Conservation (phyloP, 306 rosid genomes). For the Quillaja saponaria region DNA sequence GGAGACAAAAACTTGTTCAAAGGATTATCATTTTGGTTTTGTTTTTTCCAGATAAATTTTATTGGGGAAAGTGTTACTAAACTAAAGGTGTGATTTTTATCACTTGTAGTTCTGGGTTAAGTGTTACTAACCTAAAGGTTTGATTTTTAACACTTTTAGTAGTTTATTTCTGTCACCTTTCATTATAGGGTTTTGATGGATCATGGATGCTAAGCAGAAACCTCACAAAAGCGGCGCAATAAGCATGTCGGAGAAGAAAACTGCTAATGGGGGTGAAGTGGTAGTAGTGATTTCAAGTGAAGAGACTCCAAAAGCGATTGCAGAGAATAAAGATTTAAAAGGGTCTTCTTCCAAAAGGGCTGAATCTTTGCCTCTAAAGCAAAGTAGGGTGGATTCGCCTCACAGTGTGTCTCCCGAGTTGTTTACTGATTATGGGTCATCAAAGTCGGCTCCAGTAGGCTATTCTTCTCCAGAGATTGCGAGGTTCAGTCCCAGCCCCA, state of each 20-base stretch:
- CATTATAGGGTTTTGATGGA: slow-evolving; percentile 34
- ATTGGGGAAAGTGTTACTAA: background rate
- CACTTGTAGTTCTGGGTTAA: background rate
- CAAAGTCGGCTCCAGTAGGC: slow-evolving; percentile 46
- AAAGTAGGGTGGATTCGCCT: slow-evolving; percentile 35
- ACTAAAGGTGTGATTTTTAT: slow-evolving; percentile 11
- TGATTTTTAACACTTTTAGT: slow-evolving; percentile 6
- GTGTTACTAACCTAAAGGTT: slow-evolving; percentile 1
- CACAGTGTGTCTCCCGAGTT: slow-evolving; percentile 20
- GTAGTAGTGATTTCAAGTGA: slow-evolving; percentile 44
- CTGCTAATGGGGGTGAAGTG: slow-evolving; percentile 45
- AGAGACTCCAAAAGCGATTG: slow-evolving; percentile 29
- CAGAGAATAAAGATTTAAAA: slow-evolving; percentile 35
- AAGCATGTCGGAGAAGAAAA: slow-evolving; percentile 62
- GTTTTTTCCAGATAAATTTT: background rate
- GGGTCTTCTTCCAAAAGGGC: slow-evolving; percentile 33
- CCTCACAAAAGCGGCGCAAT: slow-evolving; percentile 37
- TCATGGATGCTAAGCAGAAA: slow-evolving; percentile 42
- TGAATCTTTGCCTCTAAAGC: slow-evolving; percentile 27
- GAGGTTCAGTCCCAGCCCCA: slow-evolving; percentile 47
- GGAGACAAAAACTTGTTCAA: background rate
- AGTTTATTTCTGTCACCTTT: background rate
- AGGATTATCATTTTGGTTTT: background rate
- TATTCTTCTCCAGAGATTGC: slow-evolving; percentile 53
- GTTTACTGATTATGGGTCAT: background rate